Evolutionary conservation across 2,329 filamentous ascomycete species (phyloP).

Genomic region (Ceratocystis smalleyi): DNA sequence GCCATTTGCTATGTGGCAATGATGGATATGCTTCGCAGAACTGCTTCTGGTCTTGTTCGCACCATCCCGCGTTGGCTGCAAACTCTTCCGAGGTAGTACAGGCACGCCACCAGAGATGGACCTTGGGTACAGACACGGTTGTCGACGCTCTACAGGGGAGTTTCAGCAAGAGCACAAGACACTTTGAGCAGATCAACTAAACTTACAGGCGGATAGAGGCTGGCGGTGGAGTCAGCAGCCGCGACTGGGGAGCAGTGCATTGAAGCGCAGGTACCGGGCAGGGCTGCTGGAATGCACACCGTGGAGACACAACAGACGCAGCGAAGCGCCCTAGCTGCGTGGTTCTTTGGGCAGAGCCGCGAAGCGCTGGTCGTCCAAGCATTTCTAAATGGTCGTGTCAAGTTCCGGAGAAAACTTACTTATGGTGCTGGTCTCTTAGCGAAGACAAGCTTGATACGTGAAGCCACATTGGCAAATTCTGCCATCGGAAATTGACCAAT

Average conservation of each 20-base stretch:
- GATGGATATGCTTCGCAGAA: slow-evolving; percentile 14
- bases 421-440: background rate
- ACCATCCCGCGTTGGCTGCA: slow-evolving; percentile 5
- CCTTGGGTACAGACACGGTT: background rate
- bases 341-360: background rate
- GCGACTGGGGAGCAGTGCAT: background rate
- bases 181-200: background rate
- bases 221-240: background rate
- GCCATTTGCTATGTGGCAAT: background rate
- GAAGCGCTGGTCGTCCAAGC: slow-evolving; percentile 9
- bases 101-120: slow-evolving; percentile 15
- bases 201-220: slow-evolving; percentile 10
- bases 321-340: background rate
- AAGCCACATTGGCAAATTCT: slow-evolving; percentile 1
- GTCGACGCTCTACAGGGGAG: slow-evolving; percentile 9
- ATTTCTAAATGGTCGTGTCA: background rate
- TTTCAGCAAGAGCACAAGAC: background rate
- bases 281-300: background rate
- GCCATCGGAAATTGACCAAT: background rate
- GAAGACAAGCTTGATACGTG: background rate
- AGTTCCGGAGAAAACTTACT: background rate
- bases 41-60: background rate
- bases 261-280: background rate
- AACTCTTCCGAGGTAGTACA: slow-evolving; percentile 15
- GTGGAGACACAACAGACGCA: background rate